Base-by-base conservation (phyloP, 768 basidiomycete species). In the Infundibulicybe gibba region DNA sequence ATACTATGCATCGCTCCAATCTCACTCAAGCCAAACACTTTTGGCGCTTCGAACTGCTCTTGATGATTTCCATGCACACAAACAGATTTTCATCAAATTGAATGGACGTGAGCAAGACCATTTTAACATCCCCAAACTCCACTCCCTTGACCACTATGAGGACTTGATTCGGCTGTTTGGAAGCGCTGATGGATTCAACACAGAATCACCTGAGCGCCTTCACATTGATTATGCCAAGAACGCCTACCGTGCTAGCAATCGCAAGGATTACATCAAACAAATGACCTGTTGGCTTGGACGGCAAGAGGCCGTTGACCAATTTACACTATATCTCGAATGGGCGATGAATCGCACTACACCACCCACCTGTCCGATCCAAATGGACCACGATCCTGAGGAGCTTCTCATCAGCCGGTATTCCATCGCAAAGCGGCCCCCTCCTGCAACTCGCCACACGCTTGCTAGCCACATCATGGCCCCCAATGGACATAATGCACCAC, bases 291-390 rank as follows among this genome's bases (percentile, higher is more conserved):
- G 33, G 33, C 33, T 34, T 34, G 33, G 11, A 34, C 10, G 33
- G 15, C 33, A 34, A 34, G 33, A 34, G 33, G 33, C 33, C 10
- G 33, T 34, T 34, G 33, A 50, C 14, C 38, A 45, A 2, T 57
- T 52, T 14, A 15, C 34, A 5, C 8, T 31, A 0, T 70, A 61
- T 41, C 48, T 71, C 1, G 6, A 52, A n/a, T 69, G 68, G 68
- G 45, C 44, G 1, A 14, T 52, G n/a, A 14, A 41, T 31, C 21
- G 20, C 6, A 20, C 6, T 14, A 25, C 13, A 5, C 32, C n/a
- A 10, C 14, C 43, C 5, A 8, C 32, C 40, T n/a, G n/a, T n/a
- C 13, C 33, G 11, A 34, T 34, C 15, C 33, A 34, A 34, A 15
- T 10, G 33, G 33, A 34, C 15, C 11, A 10, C 15, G 33, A 34